phyloP scores from a whole-genome alignment of 2,329 filamentous ascomycete species.

The Colletotrichum sojae region DNA sequence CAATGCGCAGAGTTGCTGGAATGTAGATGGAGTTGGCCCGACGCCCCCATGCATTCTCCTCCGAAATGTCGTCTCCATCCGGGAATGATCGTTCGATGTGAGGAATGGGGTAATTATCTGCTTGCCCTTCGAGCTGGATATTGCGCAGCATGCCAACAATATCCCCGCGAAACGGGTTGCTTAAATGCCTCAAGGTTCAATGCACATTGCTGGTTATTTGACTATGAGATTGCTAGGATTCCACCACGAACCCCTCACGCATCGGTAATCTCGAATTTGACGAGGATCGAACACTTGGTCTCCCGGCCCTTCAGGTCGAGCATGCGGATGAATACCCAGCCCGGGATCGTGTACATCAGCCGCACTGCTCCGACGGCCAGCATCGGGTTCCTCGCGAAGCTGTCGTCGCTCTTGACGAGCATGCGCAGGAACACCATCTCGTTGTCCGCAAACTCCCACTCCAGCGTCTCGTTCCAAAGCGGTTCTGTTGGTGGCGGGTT shows the following conservation, averaged over 20 bases:
- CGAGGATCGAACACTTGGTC: slow-evolving; percentile 73
- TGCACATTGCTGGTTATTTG: neutral
- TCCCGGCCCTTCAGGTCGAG: slow-evolving; percentile 75
- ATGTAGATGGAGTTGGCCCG: neutral
- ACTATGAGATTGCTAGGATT: no score
- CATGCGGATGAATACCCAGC: slow-evolving; percentile 76
- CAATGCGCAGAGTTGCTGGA: neutral
- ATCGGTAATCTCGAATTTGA: slow-evolving; percentile 72
- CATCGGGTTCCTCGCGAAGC: slow-evolving; percentile 73
- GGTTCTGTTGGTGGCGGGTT: slow-evolving; percentile 73
- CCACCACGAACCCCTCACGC: slow-evolving; percentile 15
- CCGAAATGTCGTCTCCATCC: no score
- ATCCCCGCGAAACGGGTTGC: no score
- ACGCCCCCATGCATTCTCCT: neutral
- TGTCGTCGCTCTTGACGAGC: slow-evolving; percentile 77
- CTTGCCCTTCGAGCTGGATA: neutral
- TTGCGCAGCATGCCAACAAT: no score
- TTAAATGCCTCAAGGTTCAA: neutral
- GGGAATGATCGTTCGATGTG: neutral
- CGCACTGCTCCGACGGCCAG: slow-evolving; percentile 74
- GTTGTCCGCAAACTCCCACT: slow-evolving; percentile 79
- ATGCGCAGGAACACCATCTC: slow-evolving; percentile 76
- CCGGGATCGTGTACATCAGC: slow-evolving; percentile 67
- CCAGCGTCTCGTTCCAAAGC: slow-evolving; percentile 75
- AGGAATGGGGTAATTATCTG: neutral